A percentile compares a stretch with the other conserved stretches of the same genome.
Evolutionary conservation across 805 yeast genomes (phyloP).

Genomic region (Alloascoidea hylecoeti): DNA sequence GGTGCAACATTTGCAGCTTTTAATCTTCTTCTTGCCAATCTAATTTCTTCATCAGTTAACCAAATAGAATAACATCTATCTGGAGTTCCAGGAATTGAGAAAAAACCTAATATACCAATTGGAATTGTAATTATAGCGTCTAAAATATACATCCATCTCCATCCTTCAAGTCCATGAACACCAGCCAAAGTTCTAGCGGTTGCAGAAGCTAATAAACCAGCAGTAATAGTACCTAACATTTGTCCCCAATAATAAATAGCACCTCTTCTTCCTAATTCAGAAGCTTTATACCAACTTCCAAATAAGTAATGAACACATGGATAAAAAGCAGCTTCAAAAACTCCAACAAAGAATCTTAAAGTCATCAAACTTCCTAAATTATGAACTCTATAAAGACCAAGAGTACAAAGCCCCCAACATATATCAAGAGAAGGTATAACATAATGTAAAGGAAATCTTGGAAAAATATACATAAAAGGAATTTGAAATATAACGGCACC

Average conservation of each 20-base stretch:
- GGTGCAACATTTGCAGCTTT: conserved; percentile 19
- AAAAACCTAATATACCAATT: conserved; percentile 41
- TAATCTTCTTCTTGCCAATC: conserved; percentile 32
- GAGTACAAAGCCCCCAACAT: conserved; percentile 55
- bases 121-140: conserved; percentile 47
- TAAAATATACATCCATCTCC: conserved; percentile 66
- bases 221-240: conserved; percentile 43
- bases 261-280: conserved; percentile 48
- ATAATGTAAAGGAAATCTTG: conserved; percentile 39
- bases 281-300: conserved; percentile 44
- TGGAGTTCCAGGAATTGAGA: conserved; percentile 56
- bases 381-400: conserved; percentile 35
- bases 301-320: conserved; percentile 47
- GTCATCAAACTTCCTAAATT: conserved; percentile 40
- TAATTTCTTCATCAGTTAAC: conserved; percentile 41
- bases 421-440: conserved; percentile 42
- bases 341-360: conserved; percentile 51
- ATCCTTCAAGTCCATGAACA: conserved; percentile 37
- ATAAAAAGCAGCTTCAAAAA: conserved; percentile 55
- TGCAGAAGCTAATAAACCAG: conserved; percentile 50
- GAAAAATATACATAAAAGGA: conserved; percentile 45
- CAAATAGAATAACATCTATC: conserved; percentile 35
- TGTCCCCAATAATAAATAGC: conserved; percentile 50
- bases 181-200: conserved; percentile 33
- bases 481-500: conserved; percentile 49